These are phyloP conservation scores for Pseudocercospora cruenta DNA, from an alignment of 2,329 filamentous ascomycete species.

Conservation along the genomic window DNA sequence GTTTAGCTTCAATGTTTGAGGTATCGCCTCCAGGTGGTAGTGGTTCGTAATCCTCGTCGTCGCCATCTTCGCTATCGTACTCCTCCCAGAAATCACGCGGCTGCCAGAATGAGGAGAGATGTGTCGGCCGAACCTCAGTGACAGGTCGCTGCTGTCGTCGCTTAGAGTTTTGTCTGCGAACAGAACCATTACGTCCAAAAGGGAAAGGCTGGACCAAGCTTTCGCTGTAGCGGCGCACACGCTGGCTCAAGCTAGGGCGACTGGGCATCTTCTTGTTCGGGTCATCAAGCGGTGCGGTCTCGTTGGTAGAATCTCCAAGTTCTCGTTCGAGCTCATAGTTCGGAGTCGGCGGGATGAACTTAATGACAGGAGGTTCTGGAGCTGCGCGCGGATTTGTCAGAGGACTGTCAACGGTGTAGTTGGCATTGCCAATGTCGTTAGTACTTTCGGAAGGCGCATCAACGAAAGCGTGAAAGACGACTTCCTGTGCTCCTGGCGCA, in stretches of 20 bases:
- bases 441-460: constrained; percentile 14
- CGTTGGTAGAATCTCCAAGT: constrained; percentile 28
- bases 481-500: constrained; percentile 10
- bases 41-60: constrained; percentile 38
- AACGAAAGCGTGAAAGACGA: constrained; percentile 25
- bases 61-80: constrained; percentile 48
- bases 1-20: constrained; percentile 40
- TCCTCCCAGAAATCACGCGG: constrained; percentile 67
- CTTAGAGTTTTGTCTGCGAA: constrained; percentile 19
- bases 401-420: constrained; percentile 55
- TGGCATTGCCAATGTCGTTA: constrained; percentile 19
- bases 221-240: constrained; percentile 51
- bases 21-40: constrained; percentile 53
- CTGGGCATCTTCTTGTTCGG: constrained; percentile 31
- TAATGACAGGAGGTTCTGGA: constrained; percentile 60
- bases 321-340: constrained; percentile 49
- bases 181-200: constrained; percentile 36
- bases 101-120: constrained; percentile 65
- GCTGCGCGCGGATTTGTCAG: constrained; percentile 62
- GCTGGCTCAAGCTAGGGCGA: constrained; percentile 46
- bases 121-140: constrained; percentile 36
- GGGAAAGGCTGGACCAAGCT: constrained; percentile 47
- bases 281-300: constrained; percentile 6
- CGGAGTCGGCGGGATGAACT: constrained; percentile 60
- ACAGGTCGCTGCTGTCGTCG: constrained; percentile 12